phyloP scores from a whole-genome alignment of 2,329 filamentous ascomycete genomes.

The Fusarium mangiferae region DNA sequence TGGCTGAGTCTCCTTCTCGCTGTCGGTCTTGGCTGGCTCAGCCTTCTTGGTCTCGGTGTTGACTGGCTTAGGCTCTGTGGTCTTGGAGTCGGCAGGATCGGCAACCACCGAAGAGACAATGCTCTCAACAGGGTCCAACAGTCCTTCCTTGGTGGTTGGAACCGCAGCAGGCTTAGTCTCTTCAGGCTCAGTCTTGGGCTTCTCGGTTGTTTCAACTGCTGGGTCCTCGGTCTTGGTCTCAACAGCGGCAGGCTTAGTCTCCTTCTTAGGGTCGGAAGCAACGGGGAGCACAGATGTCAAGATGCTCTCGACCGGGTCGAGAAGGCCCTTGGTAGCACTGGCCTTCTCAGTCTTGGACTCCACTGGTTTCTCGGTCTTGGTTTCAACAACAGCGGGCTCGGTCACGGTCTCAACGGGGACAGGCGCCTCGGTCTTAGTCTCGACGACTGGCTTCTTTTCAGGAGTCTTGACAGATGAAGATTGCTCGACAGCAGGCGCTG shows the following conservation, averaged over 20 bases:
- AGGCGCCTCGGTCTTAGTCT: slow-evolving; percentile 14
- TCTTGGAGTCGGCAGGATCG: slow-evolving; percentile 17
- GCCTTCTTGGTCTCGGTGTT: slow-evolving; percentile 20
- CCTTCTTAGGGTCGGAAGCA: neutral
- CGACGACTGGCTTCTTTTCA: slow-evolving; percentile 16
- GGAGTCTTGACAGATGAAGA: slow-evolving; percentile 8
- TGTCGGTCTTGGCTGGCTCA: slow-evolving; percentile 7
- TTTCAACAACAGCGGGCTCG: neutral
- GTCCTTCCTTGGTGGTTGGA: slow-evolving; percentile 20
- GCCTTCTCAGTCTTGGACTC: slow-evolving; percentile 17
- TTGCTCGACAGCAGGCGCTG: slow-evolving; percentile 13
- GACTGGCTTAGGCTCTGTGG: slow-evolving; percentile 10
- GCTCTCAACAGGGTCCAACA: slow-evolving; percentile 37
- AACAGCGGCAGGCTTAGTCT: neutral
- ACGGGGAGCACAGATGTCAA: slow-evolving; percentile 12
- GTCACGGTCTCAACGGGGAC: slow-evolving; percentile 7
- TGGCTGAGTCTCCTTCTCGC: neutral
- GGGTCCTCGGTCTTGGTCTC: slow-evolving; percentile 4
- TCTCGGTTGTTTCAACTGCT: neutral
- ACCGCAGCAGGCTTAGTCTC: slow-evolving; percentile 4
- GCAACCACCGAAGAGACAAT: slow-evolving; percentile 27
- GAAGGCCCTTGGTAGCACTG: slow-evolving; percentile 9
- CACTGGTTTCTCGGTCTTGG: slow-evolving; percentile 2
- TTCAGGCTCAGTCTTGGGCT: slow-evolving; percentile 8
- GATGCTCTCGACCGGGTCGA: slow-evolving; percentile 24